A percentile compares a stretch with the other conserved stretches of the same genome.
These are phyloP conservation scores for Melanomma pulvis-pyrius DNA, from an alignment of 495 filamentous ascomycete species.

Conservation along the genomic window DNA sequence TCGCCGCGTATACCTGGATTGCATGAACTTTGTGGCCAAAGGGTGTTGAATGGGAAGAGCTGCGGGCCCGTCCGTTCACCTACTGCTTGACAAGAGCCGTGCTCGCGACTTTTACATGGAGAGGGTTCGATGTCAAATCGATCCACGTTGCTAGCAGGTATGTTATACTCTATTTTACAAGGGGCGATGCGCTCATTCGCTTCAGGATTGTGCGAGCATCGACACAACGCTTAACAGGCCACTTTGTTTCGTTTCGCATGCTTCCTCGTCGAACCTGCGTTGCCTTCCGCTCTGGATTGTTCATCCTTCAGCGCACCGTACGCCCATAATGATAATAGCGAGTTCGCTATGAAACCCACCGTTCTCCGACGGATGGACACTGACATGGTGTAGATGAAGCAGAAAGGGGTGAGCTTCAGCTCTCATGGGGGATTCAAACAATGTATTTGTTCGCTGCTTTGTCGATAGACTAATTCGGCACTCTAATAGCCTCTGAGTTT, in stretches of 20 bases:
- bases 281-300: background rate
- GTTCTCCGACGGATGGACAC: no score
- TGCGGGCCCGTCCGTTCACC: background rate
- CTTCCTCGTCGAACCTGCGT: background rate
- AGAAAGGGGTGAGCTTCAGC: no score
- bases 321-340: background rate
- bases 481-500: no score
- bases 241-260: background rate
- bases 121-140: background rate
- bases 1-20: slow-evolving; percentile 7
- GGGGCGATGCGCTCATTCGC: background rate
- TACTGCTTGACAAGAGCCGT: background rate
- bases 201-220: background rate
- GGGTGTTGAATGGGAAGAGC: background rate
- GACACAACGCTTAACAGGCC: background rate
- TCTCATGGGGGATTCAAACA: no score
- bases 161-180: background rate
- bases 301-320: background rate
- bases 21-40: background rate
- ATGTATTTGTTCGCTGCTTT: no score
- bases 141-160: background rate
- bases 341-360: background rate
- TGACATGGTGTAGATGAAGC: no score
- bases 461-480: no score
- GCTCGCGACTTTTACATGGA: background rate